Percentiles rank a stretch among this genome's conserved stretches.
Evolutionary conservation across 352 stramenopile species (phyloP).

Genomic region (Globisporangium cederbergense): DNA sequence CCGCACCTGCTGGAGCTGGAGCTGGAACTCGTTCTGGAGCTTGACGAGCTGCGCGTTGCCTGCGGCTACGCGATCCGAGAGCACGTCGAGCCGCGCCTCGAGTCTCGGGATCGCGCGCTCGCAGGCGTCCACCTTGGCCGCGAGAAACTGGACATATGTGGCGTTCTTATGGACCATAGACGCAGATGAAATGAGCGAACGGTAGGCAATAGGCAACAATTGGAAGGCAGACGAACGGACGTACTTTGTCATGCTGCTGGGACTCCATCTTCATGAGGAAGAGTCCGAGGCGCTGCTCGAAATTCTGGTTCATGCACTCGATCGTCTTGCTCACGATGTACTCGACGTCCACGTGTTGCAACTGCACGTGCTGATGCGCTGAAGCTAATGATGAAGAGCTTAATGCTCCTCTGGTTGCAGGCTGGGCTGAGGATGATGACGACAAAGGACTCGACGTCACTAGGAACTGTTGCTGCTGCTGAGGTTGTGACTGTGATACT

Average conservation of each 20-base stretch:
- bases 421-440: neutral
- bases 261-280: conserved; percentile 55
- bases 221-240: neutral
- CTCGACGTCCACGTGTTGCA: conserved; percentile 51
- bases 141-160: conserved; percentile 46
- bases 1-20: conserved; percentile 30
- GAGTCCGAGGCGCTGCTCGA: conserved; percentile 52
- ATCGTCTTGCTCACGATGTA: conserved; percentile 65
- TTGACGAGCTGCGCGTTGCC: conserved; percentile 18
- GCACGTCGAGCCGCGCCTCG: conserved; percentile 54
- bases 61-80: conserved; percentile 49
- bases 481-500: neutral
- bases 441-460: neutral
- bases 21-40: conserved; percentile 16
- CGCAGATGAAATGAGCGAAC: neutral
- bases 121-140: conserved; percentile 56
- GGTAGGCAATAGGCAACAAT: neutral
- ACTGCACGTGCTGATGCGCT: conserved; percentile 13
- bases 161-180: conserved; percentile 23
- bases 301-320: conserved; percentile 66
- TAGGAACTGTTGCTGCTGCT: neutral
- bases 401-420: neutral
- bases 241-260: conserved; percentile 55
- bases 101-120: conserved; percentile 59
- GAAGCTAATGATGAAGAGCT: neutral